Base-by-base conservation (phyloP, 106 monocot genomes). In the Platanthera guangdongensis region DNA sequence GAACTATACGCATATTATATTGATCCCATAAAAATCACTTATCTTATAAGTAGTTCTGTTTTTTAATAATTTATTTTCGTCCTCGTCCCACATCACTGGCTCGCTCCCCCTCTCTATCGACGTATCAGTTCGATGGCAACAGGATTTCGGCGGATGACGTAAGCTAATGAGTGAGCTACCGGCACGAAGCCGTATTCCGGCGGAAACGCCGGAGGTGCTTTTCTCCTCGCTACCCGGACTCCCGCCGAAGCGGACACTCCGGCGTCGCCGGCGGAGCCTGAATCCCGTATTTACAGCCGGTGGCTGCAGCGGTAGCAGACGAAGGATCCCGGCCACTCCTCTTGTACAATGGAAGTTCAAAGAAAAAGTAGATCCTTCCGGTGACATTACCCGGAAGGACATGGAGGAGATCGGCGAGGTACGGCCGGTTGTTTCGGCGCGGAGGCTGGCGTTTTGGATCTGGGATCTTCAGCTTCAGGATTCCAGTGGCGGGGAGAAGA, bases 361-460 rank as follows among this genome's bases (percentile, higher is more conserved):
- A 59, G 89, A 81, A 6, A 79, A 47, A 11, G 86, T 55, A 18
- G 30, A 25, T 9, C 46, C 9, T 45, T 16, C 47, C 51, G 71
- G 50, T 22, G 74, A 25, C 22, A 4, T 50, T n/a, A 14, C 39
- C 52, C 25, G 32, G 62, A 71, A 68, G 73, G 3, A 47, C 22
- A n/a, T 52, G 52, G 71, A 51, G 13, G 65, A 8, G 18, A 72
- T 51, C 28, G 22, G 28, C 14, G 76, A 47, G 15, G 52, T 16
- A n/a, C 75, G 77, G 46, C 75, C 72, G 73, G 50, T 59, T 7
- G 79, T 90, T 39, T 88, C 90, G 2, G 93, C 88, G 54, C 86
- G 95, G 81, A 95, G 83, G 88, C 88, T 95, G 18, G 95, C 88
- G 3, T 86, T 90, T 16, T 86, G 88, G 78, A 80, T 95, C 52